These are phyloP conservation scores for Globisporangium irregulare DNA, from an alignment of 352 stramenopile genomes.

Conservation along the genomic window DNA sequence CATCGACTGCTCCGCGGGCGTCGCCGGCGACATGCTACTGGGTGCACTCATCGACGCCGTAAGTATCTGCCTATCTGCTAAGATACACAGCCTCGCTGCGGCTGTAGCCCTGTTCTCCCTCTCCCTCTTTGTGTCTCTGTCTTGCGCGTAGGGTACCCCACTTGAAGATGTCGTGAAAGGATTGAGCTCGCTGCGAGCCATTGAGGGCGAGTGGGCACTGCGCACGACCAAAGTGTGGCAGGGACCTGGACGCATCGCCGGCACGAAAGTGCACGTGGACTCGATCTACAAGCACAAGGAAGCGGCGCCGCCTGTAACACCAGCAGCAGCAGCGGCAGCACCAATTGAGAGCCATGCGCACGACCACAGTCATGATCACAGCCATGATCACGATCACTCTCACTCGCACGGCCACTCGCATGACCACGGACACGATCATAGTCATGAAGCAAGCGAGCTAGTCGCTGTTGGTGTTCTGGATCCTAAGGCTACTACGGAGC, in stretches of 20 bases:
- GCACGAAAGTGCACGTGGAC: constrained; percentile 83
- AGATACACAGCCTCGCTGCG: background rate
- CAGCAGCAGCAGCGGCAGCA: background rate
- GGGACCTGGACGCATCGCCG: constrained; percentile 87
- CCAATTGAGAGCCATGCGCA: background rate
- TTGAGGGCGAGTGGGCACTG: constrained; percentile 88
- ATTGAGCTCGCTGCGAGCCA: constrained; percentile 54
- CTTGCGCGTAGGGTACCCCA: constrained; percentile 42
- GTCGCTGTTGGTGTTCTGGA: background rate
- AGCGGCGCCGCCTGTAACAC: constrained; percentile 22
- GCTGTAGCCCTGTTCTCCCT: constrained; percentile 3
- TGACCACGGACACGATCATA: background rate
- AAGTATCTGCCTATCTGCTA: constrained; percentile 15
- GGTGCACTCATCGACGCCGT: constrained; percentile 87
- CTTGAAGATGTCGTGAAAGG: constrained; percentile 53
- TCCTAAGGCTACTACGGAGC: background rate
- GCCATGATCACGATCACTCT: background rate
- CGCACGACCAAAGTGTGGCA: constrained; percentile 68
- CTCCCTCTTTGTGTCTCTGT: background rate
- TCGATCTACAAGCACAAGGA: constrained; percentile 86
- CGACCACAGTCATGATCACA: background rate
- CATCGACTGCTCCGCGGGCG: constrained; percentile 89
- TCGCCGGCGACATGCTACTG: constrained; percentile 91
- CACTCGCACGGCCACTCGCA: background rate
- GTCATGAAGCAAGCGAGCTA: background rate